phyloP scores from a whole-genome alignment of 306 rosid species.

The Trifolium pratense region DNA sequence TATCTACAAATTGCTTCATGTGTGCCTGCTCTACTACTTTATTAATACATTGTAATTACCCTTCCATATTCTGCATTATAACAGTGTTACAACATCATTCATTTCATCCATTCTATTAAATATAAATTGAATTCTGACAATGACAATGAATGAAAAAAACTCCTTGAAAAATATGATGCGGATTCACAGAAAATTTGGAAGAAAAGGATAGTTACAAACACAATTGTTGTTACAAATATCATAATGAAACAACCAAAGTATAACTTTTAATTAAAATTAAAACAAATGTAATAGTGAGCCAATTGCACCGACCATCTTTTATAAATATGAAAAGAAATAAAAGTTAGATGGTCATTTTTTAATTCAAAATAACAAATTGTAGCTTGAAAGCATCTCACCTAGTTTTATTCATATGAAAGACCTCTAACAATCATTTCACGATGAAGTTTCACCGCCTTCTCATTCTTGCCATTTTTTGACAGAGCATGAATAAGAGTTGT shows the following conservation, averaged over 20 bases:
- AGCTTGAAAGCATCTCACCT: background rate
- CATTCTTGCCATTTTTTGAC: no score
- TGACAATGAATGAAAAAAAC: background rate
- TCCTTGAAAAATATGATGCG: background rate
- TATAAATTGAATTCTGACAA: no score
- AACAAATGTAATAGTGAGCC: background rate
- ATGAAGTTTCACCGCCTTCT: no score
- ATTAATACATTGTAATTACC: background rate
- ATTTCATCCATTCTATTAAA: no score
- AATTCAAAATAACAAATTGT: background rate
- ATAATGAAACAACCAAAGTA: background rate
- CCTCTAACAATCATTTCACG: no score
- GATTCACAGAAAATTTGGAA: background rate
- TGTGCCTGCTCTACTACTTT: no score
- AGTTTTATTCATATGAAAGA: no score
- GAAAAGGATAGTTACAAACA: background rate
- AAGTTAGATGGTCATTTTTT: background rate
- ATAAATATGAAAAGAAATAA: background rate
- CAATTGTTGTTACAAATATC: background rate
- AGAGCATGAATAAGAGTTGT: no score
- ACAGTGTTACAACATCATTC: no score
- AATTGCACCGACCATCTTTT: background rate
- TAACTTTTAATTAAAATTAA: background rate
- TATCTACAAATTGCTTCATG: no score
- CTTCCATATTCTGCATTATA: background rate